Conservation (phyloP, 257 asterid genomes). For the Scutellaria minor region DNA sequence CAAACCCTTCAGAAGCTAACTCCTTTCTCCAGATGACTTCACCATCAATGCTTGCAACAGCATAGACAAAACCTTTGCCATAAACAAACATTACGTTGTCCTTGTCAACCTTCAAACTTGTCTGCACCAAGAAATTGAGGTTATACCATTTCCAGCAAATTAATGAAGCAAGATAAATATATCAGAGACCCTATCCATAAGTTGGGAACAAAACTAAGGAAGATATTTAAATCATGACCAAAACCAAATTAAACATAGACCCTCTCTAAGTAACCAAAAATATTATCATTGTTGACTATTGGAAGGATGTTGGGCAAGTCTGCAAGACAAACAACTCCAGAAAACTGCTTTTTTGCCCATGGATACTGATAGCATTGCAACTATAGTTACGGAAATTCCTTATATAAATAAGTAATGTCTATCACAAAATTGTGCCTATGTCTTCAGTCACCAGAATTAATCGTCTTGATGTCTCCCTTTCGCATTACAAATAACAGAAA, state of each 20-base stretch:
- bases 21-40: constrained; percentile 90
- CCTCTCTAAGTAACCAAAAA: constrained; percentile 17
- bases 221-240: background rate
- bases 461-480: background rate
- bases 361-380: constrained; percentile 3
- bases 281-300: constrained; percentile 22
- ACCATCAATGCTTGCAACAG: constrained; percentile 85
- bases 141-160: constrained; percentile 26
- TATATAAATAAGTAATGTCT: background rate
- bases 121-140: constrained; percentile 54
- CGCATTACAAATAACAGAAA: background rate
- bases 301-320: background rate
- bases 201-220: constrained; percentile 18
- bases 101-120: constrained; percentile 66
- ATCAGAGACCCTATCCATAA: constrained; percentile 9
- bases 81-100: constrained; percentile 69
- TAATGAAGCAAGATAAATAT: constrained; percentile 9
- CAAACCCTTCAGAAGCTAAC: constrained; percentile 77
- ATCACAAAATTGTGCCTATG: background rate
- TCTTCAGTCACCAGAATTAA: constrained; percentile 17
- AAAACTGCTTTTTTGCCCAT: constrained; percentile 10
- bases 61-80: constrained; percentile 81
- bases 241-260: constrained; percentile 22
- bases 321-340: background rate
- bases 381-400: background rate